These are phyloP conservation scores for Gnaphalium uliginosum DNA, from an alignment of 129 eudicot genomes.

Conservation along the genomic window DNA sequence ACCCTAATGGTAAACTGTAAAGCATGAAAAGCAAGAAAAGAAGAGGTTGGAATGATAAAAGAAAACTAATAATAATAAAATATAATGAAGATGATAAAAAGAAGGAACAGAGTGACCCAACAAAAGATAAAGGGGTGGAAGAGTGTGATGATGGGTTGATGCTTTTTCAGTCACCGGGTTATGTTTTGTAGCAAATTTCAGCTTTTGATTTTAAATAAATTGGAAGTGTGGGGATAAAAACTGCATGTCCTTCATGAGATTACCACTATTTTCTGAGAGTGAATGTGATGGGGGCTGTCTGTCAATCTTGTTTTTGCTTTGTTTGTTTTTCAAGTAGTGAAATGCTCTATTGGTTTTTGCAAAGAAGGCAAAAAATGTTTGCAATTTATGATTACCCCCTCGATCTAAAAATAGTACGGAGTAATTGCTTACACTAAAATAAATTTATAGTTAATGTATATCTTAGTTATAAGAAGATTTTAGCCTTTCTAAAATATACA, in stretches of 20 bases:
- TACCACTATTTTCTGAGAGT: constrained; percentile 6
- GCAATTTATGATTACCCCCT: background rate
- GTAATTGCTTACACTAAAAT: too few relatives aligned
- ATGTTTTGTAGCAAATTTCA: constrained; percentile 30
- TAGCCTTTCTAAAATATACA: too few relatives aligned
- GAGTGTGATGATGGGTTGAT: constrained; percentile 42
- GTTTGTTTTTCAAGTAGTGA: constrained; percentile 30
- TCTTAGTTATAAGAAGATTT: too few relatives aligned
- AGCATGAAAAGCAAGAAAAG: constrained; percentile 52
- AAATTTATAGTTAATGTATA: too few relatives aligned
- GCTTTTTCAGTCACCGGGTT: constrained; percentile 44
- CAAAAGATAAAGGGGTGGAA: constrained; percentile 34
- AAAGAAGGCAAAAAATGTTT: background rate
- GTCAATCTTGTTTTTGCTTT: constrained; percentile 34
- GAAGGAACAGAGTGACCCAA: constrained; percentile 34
- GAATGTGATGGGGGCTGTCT: constrained; percentile 32
- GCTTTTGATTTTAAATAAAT: constrained; percentile 46
- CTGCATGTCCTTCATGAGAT: constrained; percentile 4
- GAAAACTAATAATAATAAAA: background rate
- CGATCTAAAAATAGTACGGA: too few relatives aligned
- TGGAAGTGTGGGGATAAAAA: background rate
- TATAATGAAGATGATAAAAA: constrained; percentile 36
- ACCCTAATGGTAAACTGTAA: constrained; percentile 46
- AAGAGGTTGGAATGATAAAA: background rate
- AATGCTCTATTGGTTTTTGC: background rate